Evolutionary conservation across 352 stramenopile species (phyloP), one percentile per base, ranked within the genome.

Genomic region (Phytophthora multivora): DNA sequence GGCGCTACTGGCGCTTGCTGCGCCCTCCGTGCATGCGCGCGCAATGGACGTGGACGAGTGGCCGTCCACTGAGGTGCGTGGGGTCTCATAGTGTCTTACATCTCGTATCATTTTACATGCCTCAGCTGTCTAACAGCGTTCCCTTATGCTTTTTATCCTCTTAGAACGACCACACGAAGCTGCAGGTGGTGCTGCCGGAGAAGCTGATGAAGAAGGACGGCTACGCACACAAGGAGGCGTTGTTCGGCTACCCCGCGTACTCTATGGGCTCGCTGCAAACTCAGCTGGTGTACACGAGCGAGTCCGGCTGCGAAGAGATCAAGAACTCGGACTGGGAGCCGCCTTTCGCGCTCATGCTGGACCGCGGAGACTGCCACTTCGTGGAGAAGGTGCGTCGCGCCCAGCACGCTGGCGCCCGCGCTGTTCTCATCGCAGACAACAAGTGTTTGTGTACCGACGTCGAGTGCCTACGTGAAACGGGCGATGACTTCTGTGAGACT

Each of bases 221-320:
- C 40, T 99, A 99, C 69, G 83, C 94, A 56, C 97, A 99, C 79
- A 96, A 97, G 64, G 96, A 98, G 48, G 96, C 96, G 49, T 80
- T 99, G 35, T 99, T 99, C 70, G 97, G 97, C 28, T 96, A 98
- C 58, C 96, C 96, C 5, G 85, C 88, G 38, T 99, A 99, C 76
- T 88, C 88, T 39, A 79, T 91, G 51, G 90, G 83, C 36, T 91
- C 76, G 54, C 80, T 93, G 28, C 86, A 97, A 61, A 87, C 81
- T 23, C 88, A 96, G 68, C 69, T 98, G 28, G 97, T 97, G 69
- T 94, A 98, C 70, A 80, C 85, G 26, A 91, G 83, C 48, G 71
- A 89, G 25, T 87, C 75, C 18, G 84, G 80, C 5, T 93, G 87
- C 56, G 78, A 91, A 28, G 87, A 97, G 68, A 93, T 95, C 39